phyloP scores from a whole-genome alignment of 1,139 yeast genomes.

The Diutina neorugosa region DNA sequence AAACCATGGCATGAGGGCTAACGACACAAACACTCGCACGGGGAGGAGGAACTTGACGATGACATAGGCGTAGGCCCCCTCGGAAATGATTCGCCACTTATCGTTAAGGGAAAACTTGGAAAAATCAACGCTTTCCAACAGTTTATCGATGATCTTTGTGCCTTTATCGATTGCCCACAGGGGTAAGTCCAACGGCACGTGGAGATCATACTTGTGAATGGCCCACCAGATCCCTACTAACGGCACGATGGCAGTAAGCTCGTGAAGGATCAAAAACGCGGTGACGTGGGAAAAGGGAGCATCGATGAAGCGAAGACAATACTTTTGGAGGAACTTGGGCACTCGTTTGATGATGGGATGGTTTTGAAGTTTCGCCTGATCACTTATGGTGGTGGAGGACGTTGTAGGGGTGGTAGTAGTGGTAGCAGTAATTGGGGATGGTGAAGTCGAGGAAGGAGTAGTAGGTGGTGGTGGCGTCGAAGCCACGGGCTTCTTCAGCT shows the following conservation, averaged over 20 bases:
- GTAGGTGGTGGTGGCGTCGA: too few relatives aligned
- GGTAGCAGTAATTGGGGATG: neutral
- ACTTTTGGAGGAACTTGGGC: conserved; percentile 39
- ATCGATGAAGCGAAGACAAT: conserved; percentile 33
- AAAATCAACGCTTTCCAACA: conserved; percentile 22
- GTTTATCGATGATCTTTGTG: conserved; percentile 41
- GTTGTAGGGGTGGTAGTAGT: neutral
- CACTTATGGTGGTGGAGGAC: neutral
- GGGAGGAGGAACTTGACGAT: conserved; percentile 60
- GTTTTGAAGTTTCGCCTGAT: conserved; percentile 4
- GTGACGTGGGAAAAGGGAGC: conserved; percentile 66
- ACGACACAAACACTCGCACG: conserved; percentile 42
- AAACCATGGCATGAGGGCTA: conserved; percentile 55
- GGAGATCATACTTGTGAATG: conserved; percentile 41
- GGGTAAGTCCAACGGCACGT: conserved; percentile 44
- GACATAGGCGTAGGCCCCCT: conserved; percentile 86
- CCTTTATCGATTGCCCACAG: conserved; percentile 57
- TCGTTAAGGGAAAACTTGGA: conserved; percentile 29
- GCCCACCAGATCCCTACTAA: conserved; percentile 65
- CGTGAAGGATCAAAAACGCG: conserved; percentile 73
- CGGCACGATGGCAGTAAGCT: conserved; percentile 73
- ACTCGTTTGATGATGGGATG: conserved; percentile 27
- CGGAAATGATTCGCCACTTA: conserved; percentile 47
- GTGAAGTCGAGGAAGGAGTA: neutral
- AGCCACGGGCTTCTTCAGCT: too few relatives aligned